Percentiles rank a stretch among this genome's conserved stretches.
These are phyloP conservation scores for Botrytis fragariae DNA, from an alignment of 2,329 filamentous ascomycete species.

Conservation along the genomic window DNA sequence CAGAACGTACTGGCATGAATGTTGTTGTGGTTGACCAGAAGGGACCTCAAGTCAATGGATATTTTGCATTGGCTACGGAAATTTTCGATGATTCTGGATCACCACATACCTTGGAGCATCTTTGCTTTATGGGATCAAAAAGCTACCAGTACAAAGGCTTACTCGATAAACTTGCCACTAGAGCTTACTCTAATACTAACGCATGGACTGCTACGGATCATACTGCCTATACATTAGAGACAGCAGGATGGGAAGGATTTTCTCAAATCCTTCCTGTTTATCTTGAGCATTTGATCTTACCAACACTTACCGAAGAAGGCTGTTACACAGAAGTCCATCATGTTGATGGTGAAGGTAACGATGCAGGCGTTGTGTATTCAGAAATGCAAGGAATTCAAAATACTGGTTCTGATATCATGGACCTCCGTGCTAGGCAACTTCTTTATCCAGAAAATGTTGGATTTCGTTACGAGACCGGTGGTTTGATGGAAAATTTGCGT, in stretches of 20 bases:
- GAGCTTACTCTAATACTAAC: constrained; percentile 92
- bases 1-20: constrained; percentile 88
- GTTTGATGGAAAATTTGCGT: constrained; percentile 88
- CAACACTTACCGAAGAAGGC: constrained; percentile 86
- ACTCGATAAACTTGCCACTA: constrained; percentile 87
- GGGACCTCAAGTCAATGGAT: constrained; percentile 92
- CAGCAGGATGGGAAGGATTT: constrained; percentile 96
- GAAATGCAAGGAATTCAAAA: constrained; percentile 98
- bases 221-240: constrained; percentile 92
- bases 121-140: constrained; percentile 87
- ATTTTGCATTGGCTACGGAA: constrained; percentile 93
- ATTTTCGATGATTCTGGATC: constrained; percentile 97
- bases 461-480: constrained; percentile 97
- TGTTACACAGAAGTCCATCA: constrained; percentile 97
- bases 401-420: constrained; percentile 79
- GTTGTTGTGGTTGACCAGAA: constrained; percentile 88
- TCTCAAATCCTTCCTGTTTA: constrained; percentile 93
- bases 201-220: constrained; percentile 97
- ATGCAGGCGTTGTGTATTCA: constrained; percentile 96
- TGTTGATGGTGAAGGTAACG: constrained; percentile 86
- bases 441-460: constrained; percentile 87
- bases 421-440: constrained; percentile 73
- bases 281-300: constrained; percentile 87
- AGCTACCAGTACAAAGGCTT: constrained; percentile 94
- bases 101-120: constrained; percentile 79